Evolutionary conservation across 1,284 basidiomycete species (phyloP).

Genomic region (Sutorius eximius): DNA sequence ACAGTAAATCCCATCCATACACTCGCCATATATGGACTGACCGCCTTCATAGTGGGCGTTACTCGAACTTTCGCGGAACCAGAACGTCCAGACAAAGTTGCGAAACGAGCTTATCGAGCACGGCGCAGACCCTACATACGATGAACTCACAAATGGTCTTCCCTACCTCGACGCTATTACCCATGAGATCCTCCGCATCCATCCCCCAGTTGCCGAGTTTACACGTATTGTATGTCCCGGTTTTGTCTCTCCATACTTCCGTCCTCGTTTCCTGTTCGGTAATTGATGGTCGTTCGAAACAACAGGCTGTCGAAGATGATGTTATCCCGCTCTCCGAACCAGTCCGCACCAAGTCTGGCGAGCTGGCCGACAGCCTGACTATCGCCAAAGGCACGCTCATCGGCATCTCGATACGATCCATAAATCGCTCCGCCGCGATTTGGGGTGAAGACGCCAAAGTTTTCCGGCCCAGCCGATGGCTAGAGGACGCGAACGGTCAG

Average conservation of each 20-base stretch:
- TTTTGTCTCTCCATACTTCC: not conserved
- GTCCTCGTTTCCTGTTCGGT: not conserved
- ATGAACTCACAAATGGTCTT: constrained; percentile 16
- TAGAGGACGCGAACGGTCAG: constrained; percentile 17
- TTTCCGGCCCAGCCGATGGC: constrained; percentile 42
- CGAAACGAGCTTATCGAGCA: constrained; percentile 8
- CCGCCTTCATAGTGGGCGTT: constrained; percentile 26
- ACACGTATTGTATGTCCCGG: constrained; percentile 39
- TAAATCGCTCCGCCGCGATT: constrained; percentile 49
- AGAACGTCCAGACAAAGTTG: constrained; percentile 6
- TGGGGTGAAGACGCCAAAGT: constrained; percentile 44
- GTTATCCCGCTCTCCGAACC: constrained; percentile 43
- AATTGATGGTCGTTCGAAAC: too few relatives aligned
- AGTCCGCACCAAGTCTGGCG: constrained; percentile 33
- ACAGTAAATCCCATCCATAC: constrained; percentile 14
- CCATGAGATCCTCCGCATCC: constrained; percentile 23
- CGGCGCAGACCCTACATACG: constrained; percentile 12
- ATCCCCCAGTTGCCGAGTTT: constrained; percentile 31
- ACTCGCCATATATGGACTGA: not conserved
- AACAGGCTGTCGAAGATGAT: constrained; percentile 49
- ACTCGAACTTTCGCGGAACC: constrained; percentile 25
- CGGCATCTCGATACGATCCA: constrained; percentile 39
- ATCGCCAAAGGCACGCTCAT: constrained; percentile 48
- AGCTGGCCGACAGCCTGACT: constrained; percentile 38
- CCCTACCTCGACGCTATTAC: constrained; percentile 24